These are phyloP conservation scores for Ilex aquifolium DNA, from an alignment of 257 asterid species.

Conservation along the genomic window DNA sequence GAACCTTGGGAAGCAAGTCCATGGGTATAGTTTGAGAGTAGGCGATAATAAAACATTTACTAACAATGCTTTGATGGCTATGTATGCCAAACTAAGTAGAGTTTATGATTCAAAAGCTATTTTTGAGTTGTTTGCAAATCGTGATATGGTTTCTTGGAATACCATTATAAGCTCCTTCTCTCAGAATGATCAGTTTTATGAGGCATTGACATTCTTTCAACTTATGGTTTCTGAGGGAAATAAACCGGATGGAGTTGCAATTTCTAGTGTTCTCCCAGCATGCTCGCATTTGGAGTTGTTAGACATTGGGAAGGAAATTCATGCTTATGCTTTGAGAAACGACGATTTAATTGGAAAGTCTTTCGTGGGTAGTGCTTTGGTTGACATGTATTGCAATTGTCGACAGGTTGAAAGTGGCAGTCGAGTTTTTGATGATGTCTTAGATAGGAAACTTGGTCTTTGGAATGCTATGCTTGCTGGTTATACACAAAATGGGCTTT, in stretches of 20 bases:
- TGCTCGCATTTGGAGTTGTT: conserved; percentile 77
- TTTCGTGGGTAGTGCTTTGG: conserved; percentile 72
- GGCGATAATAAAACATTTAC: conserved; percentile 61
- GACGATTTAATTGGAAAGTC: conserved; percentile 52
- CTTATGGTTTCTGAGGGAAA: conserved; percentile 52
- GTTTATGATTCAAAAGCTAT: conserved; percentile 45
- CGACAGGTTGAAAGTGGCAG: conserved; percentile 50
- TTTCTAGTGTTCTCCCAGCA: conserved; percentile 81
- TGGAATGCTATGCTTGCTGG: conserved; percentile 98
- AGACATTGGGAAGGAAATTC: conserved; percentile 63
- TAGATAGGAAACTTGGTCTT: conserved; percentile 45
- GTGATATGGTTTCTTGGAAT: conserved; percentile 85
- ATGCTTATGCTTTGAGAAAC: conserved; percentile 60
- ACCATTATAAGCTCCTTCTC: conserved; percentile 54
- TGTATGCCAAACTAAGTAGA: conserved; percentile 78
- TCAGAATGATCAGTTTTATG: conserved; percentile 49
- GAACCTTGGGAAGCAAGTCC: conserved; percentile 77
- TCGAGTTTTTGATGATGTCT: conserved; percentile 46
- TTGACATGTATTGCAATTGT: conserved; percentile 93
- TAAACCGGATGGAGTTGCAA: conserved; percentile 72
- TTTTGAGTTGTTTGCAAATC: conserved; percentile 41
- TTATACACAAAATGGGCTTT: conserved; percentile 68
- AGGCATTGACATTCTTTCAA: conserved; percentile 54
- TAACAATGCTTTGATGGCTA: conserved; percentile 66
- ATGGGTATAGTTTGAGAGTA: conserved; percentile 52